Base-by-base conservation (phyloP, 2,329 filamentous ascomycete genomes). In the Aureobasidium sp. region DNA sequence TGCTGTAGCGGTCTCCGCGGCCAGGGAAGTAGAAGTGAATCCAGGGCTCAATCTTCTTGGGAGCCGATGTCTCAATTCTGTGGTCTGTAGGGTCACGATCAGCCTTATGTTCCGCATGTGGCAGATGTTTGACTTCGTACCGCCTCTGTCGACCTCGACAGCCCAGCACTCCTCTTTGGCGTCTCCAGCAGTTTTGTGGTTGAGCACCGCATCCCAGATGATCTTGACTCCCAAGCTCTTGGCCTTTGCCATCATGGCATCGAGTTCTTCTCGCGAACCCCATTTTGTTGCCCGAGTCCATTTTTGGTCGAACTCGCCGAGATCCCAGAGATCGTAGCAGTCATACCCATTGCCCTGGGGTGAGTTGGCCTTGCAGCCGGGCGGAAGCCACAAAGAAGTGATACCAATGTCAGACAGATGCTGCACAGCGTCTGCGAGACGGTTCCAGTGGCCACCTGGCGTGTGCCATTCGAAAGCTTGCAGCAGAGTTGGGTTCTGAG, bases 401-500 rank as follows among this genome's bases (percentile, higher is more conserved):
- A 87, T 72, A 2, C 84, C 85, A 29, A 82, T 74, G 0, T 73
- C 69, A 25, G 60, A 55, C 7, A 68, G 56, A 3, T 41, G 42
- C 2, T 64, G 64, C 8, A 67, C 54, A 17, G 63, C 39, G 7
- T 61, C 56, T 16, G 53, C 50, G 2, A 69, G 55, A 16, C 62
- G 59, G 8, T 56, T 55, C 58, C 63, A 68, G 56, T 68, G 66
- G 2, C 60, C 73, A 68, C 49, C 75, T 2, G 82, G 81, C 4
- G 81, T 74, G 62, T 88, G 82, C 85, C 85, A 88, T 70, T 88
- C 85, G 63, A 86, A 88, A 11, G 74, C 80, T 66, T 88, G 83
- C 59, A 88, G 76, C 69, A 88, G 79, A 48, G 80, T 77, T 21
- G 48, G 40, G 57, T 69, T 69, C 38, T 62, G 58, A 2, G 64